phyloP scores from a whole-genome alignment of 441 rosid genomes.

The Monsonia emarginata region DNA sequence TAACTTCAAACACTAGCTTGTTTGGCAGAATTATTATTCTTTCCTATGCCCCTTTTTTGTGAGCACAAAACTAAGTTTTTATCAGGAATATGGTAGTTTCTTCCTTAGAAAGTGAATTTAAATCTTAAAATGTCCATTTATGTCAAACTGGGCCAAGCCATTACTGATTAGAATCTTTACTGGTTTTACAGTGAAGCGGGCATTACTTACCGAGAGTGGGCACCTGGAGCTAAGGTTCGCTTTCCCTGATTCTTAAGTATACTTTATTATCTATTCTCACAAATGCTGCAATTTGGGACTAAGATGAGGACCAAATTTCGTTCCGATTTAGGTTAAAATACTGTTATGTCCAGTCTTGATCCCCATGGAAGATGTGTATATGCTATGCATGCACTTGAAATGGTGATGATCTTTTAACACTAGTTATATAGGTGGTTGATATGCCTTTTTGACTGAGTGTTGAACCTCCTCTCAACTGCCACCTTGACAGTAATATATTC shows the following conservation, averaged over 20 bases:
- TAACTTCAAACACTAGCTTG: background rate
- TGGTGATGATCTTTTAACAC: background rate
- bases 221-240: constrained; percentile 95
- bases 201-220: constrained; percentile 92
- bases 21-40: too few relatives aligned
- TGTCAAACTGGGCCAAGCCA: constrained; percentile 21
- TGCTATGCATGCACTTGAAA: background rate
- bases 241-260: background rate
- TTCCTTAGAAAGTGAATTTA: background rate
- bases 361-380: background rate
- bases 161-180: constrained; percentile 27
- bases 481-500: background rate
- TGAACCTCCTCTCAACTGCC: background rate
- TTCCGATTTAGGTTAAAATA: constrained; percentile 11
- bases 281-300: background rate
- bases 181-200: constrained; percentile 64
- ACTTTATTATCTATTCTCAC: background rate
- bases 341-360: background rate
- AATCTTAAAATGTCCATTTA: constrained; percentile 3
- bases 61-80: too few relatives aligned
- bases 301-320: background rate
- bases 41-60: too few relatives aligned
- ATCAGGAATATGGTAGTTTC: too few relatives aligned
- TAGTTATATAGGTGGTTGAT: background rate
- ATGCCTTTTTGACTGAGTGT: background rate